A percentile compares a stretch with the other conserved stretches of the same genome.
phyloP scores from a whole-genome alignment of 305 asterid species.

The Galium porrigens region DNA sequence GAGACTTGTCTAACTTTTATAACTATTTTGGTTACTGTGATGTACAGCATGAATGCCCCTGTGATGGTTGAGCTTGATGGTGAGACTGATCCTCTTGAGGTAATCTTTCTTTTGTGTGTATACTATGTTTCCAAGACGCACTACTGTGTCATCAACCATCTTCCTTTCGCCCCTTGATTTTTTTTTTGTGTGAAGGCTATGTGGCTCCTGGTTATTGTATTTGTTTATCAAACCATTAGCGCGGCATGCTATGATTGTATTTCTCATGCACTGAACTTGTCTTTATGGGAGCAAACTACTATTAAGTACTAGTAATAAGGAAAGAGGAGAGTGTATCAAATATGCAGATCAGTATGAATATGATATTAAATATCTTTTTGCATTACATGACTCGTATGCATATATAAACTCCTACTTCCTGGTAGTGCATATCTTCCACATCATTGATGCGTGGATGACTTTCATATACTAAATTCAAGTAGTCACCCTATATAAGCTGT shows the following conservation, averaged over 20 bases:
- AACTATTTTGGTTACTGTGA: not conserved
- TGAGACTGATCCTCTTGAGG: conserved; percentile 42
- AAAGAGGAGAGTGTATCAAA: not conserved
- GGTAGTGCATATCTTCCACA: not conserved
- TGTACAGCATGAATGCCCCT: conserved; percentile 35
- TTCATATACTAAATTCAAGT: not conserved
- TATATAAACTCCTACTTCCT: not conserved
- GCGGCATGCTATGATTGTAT: not conserved
- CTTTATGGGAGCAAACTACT: not conserved
- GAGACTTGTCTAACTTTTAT: not conserved
- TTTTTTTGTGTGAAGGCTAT: not conserved
- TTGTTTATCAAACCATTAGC: too few relatives aligned
- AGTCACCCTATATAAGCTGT: not conserved
- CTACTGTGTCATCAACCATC: not conserved
- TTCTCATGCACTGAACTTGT: not conserved
- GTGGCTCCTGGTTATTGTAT: not conserved
- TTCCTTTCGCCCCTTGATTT: not conserved
- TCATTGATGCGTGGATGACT: not conserved
- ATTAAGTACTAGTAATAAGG: too few relatives aligned
- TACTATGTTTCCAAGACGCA: not conserved
- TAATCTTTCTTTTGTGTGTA: not conserved
- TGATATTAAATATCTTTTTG: not conserved
- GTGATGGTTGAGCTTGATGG: conserved; percentile 41
- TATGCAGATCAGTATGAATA: not conserved
- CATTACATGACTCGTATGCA: not conserved